Percentiles rank a stretch among this genome's conserved stretches.
These are phyloP conservation scores for Volutella citrinella DNA, from an alignment of 2,329 filamentous ascomycete species.

Conservation along the genomic window DNA sequence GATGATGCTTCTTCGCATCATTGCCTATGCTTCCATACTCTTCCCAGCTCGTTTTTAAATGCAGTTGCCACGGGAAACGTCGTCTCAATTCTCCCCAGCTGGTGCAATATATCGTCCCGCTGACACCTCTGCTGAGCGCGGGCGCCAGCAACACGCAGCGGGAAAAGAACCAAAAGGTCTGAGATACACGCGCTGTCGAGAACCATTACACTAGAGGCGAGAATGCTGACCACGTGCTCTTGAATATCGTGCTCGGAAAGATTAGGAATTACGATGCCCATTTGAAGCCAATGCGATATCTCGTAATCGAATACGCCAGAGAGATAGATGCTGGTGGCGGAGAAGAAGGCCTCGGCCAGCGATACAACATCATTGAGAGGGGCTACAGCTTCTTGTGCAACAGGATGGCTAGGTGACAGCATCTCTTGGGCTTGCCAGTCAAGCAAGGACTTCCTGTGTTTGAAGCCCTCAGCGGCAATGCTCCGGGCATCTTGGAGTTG, in stretches of 20 bases:
- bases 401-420: fast-evolving
- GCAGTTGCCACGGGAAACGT: constrained; percentile 26
- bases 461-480: constrained; percentile 19
- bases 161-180: constrained; percentile 31
- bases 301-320: constrained; percentile 37
- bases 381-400: no score
- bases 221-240: constrained; percentile 22
- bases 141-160: constrained; percentile 32
- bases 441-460: constrained; percentile 12
- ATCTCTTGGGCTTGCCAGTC: constrained; percentile 5
- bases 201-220: constrained; percentile 12
- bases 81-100: constrained; percentile 16
- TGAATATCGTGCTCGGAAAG: constrained; percentile 19
- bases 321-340: constrained; percentile 35
- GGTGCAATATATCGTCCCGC: constrained; percentile 14
- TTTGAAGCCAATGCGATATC: constrained; percentile 24
- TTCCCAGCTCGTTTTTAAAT: constrained; percentile 18
- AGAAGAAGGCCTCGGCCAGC: constrained; percentile 23
- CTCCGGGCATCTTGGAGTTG: not conserved
- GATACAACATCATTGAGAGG: constrained; percentile 14
- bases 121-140: constrained; percentile 23
- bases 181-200: constrained; percentile 24
- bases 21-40: constrained; percentile 17
- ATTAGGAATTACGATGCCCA: constrained; percentile 20
- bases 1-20: no score